A percentile compares a stretch with the other conserved stretches of the same genome.
These are phyloP conservation scores for Chrysanthemum seticuspe DNA, from an alignment of 129 eudicot species.

Conservation along the genomic window DNA sequence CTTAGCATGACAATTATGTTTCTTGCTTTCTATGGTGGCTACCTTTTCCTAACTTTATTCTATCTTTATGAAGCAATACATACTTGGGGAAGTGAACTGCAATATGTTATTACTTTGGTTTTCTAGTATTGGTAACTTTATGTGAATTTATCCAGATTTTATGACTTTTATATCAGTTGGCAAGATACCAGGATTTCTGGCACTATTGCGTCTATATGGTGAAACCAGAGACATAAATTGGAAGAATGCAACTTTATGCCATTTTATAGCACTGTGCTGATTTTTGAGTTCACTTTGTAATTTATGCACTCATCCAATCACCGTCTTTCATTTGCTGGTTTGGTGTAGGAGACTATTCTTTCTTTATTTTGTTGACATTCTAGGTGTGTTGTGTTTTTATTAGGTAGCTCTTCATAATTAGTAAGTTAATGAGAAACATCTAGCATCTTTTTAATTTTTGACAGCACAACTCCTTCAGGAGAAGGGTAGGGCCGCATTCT, in stretches of 20 bases:
- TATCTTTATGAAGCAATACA: slow-evolving; percentile 22
- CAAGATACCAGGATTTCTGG: slow-evolving; percentile 32
- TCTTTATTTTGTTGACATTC: slow-evolving; percentile 8
- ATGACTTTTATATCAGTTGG: slow-evolving; percentile 15
- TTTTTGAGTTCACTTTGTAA: not conserved
- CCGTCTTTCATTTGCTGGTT: not conserved
- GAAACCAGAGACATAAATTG: slow-evolving; percentile 24
- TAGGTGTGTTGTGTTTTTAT: slow-evolving; percentile 20
- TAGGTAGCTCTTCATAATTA: slow-evolving; percentile 12
- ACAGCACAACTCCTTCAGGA: slow-evolving; percentile 16
- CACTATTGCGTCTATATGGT: slow-evolving; percentile 29
- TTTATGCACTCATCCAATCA: not conserved
- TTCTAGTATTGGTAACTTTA: slow-evolving; percentile 15
- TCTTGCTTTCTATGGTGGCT: slow-evolving; percentile 37
- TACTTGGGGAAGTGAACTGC: slow-evolving; percentile 30
- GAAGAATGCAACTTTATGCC: slow-evolving; percentile 14
- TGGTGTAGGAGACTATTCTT: not conserved
- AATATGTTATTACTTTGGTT: slow-evolving; percentile 13
- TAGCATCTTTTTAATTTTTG: slow-evolving; percentile 9
- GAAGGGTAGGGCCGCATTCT: slow-evolving; percentile 19
- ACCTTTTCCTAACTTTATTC: slow-evolving; percentile 33
- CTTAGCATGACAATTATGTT: slow-evolving; percentile 14
- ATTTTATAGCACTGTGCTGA: not conserved
- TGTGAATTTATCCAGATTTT: slow-evolving; percentile 6
- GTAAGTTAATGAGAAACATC: slow-evolving; percentile 15